Evolutionary conservation across 306 rosid genomes (phyloP).

Genomic region (Pterocarpus santalinus): DNA sequence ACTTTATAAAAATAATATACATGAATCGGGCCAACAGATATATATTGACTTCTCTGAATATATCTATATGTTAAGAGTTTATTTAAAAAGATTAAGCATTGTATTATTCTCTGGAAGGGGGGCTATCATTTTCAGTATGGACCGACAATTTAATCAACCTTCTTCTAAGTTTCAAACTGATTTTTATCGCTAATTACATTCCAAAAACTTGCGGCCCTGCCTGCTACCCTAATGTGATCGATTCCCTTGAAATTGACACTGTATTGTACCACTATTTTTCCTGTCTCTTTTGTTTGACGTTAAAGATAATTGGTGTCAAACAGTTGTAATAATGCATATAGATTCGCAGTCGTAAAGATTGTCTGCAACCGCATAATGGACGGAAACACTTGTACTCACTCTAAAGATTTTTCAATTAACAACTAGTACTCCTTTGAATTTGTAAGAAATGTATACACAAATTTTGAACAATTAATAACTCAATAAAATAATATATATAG

Average conservation of each 20-base stretch:
- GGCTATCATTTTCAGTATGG: constrained; percentile 51
- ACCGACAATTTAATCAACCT: constrained; percentile 45
- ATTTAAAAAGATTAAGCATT: background rate
- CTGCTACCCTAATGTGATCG: background rate
- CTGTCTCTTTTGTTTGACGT: constrained; percentile 14
- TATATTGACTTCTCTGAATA: constrained; percentile 49
- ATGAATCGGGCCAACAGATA: constrained; percentile 38
- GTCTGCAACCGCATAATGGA: constrained; percentile 47
- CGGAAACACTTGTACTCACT: constrained; percentile 29
- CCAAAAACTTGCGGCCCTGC: constrained; percentile 15
- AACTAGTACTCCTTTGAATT: constrained; percentile 32
- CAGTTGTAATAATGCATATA: background rate
- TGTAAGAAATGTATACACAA: background rate
- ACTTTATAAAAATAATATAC: constrained; percentile 38
- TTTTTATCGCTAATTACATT: constrained; percentile 3
- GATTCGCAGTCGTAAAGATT: background rate
- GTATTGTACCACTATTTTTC: constrained; percentile 5
- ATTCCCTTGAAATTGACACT: constrained; percentile 34
- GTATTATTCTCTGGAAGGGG: constrained; percentile 2
- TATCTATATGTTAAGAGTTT: background rate
- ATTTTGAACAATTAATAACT: background rate
- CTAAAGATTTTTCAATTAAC: constrained; percentile 35
- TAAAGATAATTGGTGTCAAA: constrained; percentile 37
- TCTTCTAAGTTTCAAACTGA: constrained; percentile 29
- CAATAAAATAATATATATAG: background rate